Conservation (phyloP, 164 flowering plant genomes). For the Cinnamomum micranthum region DNA sequence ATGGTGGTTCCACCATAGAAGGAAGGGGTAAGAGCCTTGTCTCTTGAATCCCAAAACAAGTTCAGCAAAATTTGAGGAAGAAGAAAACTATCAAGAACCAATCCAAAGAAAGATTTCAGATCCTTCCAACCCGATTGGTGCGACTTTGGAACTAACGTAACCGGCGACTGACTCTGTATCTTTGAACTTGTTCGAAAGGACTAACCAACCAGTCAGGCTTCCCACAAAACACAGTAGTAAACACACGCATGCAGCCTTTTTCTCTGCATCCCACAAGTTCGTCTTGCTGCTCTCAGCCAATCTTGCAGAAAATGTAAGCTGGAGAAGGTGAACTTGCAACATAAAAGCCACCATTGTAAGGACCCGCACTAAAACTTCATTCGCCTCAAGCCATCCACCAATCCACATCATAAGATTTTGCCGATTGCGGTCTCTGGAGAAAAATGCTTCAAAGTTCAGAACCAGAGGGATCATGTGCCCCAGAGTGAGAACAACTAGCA, state of each 20-base stretch:
- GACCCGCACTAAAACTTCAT: slow-evolving; percentile 47
- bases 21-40: slow-evolving; percentile 34
- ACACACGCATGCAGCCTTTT: slow-evolving; percentile 26
- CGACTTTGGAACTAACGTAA: neutral
- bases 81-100: slow-evolving; percentile 60
- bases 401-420: slow-evolving; percentile 21
- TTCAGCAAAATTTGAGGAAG: slow-evolving; percentile 67
- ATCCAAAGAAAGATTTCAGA: slow-evolving; percentile 49
- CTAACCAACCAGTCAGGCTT: slow-evolving; percentile 29
- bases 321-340: slow-evolving; percentile 54
- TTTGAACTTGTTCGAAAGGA: slow-evolving; percentile 12
- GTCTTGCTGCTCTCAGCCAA: slow-evolving; percentile 24
- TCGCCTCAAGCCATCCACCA: slow-evolving; percentile 47
- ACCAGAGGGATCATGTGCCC: slow-evolving; percentile 60
- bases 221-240: slow-evolving; percentile 40
- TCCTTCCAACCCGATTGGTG: slow-evolving; percentile 30
- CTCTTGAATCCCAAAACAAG: slow-evolving; percentile 35
- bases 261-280: slow-evolving; percentile 39
- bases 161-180: neutral
- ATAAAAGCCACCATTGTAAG: slow-evolving; percentile 53
- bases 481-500: slow-evolving; percentile 53
- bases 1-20: slow-evolving; percentile 56
- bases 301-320: slow-evolving; percentile 44
- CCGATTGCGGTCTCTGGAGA: slow-evolving; percentile 18
- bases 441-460: slow-evolving; percentile 57